Evolutionary conservation across 169 alveolate genomes (phyloP).

Genomic region (Plasmodium knowlesi): DNA sequence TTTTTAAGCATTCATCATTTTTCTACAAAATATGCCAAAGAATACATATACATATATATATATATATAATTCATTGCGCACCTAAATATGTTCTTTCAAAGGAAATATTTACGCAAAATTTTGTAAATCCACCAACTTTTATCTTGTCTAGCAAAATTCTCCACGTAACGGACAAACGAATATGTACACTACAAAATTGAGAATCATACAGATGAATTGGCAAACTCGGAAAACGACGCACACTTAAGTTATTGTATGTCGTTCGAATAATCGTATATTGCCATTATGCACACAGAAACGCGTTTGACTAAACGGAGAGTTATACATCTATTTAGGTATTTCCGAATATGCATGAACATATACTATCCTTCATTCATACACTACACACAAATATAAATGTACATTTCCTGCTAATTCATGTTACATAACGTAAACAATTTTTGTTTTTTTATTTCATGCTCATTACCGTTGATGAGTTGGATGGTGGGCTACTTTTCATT

Average conservation of each 20-base stretch:
- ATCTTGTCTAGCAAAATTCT: background rate
- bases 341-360: background rate
- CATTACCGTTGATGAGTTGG: background rate
- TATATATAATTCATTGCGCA: background rate
- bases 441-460: background rate
- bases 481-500: constrained; percentile 8
- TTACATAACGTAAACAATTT: background rate
- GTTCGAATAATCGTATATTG: background rate
- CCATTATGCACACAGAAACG: background rate
- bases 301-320: background rate
- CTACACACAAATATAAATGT: background rate
- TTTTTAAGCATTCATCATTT: constrained; percentile 43
- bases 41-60: background rate
- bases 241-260: background rate
- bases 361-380: background rate
- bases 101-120: background rate
- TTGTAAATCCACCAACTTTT: background rate
- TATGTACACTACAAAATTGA: background rate
- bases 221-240: background rate
- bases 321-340: background rate
- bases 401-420: background rate
- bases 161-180: background rate
- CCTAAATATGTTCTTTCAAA: background rate
- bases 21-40: constrained; percentile 24
- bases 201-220: background rate